Conservation (phyloP, 257 asterid genomes). For the Ajuga chamaepitys region DNA sequence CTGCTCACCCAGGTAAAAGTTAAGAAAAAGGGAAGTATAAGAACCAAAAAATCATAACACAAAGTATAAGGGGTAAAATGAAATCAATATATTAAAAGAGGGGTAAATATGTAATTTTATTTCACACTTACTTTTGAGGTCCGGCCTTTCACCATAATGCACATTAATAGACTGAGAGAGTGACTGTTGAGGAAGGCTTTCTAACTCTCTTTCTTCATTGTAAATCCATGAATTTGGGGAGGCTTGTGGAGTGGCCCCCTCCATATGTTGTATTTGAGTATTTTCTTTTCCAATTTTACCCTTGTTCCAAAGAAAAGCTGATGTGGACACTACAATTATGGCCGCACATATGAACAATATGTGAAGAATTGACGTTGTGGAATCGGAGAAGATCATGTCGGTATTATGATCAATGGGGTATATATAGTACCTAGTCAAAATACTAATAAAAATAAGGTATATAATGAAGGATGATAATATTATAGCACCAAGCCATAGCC, state of each 20-base stretch:
- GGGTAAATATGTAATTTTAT: too few relatives aligned
- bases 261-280: constrained; percentile 48
- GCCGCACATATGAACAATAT: constrained; percentile 38
- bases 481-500: constrained; percentile 63
- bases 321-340: constrained; percentile 29
- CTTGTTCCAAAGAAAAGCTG: constrained; percentile 59
- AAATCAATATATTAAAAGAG: too few relatives aligned
- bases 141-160: constrained; percentile 79
- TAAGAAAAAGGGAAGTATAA: too few relatives aligned
- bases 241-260: constrained; percentile 49
- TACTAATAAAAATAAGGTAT: constrained; percentile 43
- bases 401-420: constrained; percentile 60
- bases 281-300: constrained; percentile 25
- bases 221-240: constrained; percentile 51
- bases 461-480: constrained; percentile 48
- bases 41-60: too few relatives aligned
- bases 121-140: constrained; percentile 54
- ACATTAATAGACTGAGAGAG: constrained; percentile 44
- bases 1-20: too few relatives aligned
- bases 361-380: constrained; percentile 33
- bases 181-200: constrained; percentile 59
- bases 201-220: constrained; percentile 62
- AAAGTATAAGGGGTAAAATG: too few relatives aligned
- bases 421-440: constrained; percentile 40
- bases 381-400: constrained; percentile 25